Conservation (phyloP, 805 yeast genomes). For the Schwanniomyces polymorphus region DNA sequence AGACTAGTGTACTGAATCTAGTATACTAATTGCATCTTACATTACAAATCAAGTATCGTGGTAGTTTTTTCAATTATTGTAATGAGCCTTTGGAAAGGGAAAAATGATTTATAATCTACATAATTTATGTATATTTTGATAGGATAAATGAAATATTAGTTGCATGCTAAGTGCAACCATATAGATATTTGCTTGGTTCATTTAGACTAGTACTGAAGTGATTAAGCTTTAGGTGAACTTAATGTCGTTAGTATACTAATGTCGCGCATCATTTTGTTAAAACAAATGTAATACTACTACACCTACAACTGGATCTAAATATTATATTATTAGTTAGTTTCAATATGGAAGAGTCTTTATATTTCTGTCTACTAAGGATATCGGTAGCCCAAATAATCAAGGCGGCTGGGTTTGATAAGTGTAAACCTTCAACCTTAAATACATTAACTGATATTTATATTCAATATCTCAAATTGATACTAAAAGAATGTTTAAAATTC, state of each 20-base stretch:
- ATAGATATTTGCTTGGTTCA: not conserved
- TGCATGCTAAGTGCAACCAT: not conserved
- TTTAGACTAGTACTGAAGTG: too few species aligned
- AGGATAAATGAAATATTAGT: not conserved
- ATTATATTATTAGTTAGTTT: not conserved
- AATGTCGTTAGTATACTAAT: not conserved
- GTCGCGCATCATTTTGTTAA: not conserved
- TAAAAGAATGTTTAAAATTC: constrained; percentile 48
- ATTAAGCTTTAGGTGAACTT: not conserved
- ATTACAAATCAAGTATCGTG: not conserved
- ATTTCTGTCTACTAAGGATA: constrained; percentile 37
- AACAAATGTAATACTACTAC: not conserved
- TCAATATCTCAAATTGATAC: constrained; percentile 57
- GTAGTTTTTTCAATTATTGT: not conserved
- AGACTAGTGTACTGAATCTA: not conserved
- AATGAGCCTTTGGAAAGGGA: not conserved
- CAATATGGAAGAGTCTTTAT: constrained; percentile 39
- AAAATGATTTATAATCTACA: not conserved
- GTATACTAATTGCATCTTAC: not conserved
- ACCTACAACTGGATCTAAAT: not conserved
- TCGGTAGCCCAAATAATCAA: constrained; percentile 60
- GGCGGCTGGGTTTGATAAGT: constrained; percentile 81
- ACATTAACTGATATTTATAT: constrained; percentile 75
- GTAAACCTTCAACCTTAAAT: constrained; percentile 70
- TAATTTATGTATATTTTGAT: not conserved